These are phyloP conservation scores for Fibroporia radiculosa DNA, from an alignment of 768 basidiomycete species.

Conservation along the genomic window DNA sequence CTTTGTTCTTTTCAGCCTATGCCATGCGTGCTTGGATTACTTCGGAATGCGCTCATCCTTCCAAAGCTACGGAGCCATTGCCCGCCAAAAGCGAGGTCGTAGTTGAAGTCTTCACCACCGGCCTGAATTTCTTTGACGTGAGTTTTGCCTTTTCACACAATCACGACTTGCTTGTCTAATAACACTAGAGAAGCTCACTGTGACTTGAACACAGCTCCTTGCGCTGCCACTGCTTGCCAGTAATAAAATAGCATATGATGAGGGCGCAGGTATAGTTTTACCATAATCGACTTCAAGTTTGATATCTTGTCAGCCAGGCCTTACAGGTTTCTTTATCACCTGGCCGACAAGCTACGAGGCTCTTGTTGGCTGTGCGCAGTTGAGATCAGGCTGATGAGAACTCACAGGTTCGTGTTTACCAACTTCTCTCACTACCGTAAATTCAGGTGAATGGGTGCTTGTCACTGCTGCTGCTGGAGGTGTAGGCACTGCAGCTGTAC, in stretches of 20 bases:
- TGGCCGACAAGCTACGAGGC: slow-evolving; percentile 95
- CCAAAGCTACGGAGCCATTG: slow-evolving; percentile 34
- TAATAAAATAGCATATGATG: slow-evolving; percentile 66
- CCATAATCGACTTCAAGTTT: background rate
- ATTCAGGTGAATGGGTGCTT: slow-evolving; percentile 79
- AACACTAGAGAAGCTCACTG: slow-evolving; percentile 77
- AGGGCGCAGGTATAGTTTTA: slow-evolving; percentile 63
- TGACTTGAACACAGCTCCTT: slow-evolving; percentile 40
- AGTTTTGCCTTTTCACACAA: slow-evolving; percentile 4
- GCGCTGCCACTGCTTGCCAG: too few relatives aligned
- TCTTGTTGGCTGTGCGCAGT: slow-evolving; percentile 73
- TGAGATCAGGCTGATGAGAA: slow-evolving; percentile 61
- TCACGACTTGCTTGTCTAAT: slow-evolving; percentile 30
- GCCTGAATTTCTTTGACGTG: slow-evolving; percentile 43
- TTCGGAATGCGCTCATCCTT: slow-evolving; percentile 48
- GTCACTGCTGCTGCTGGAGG: slow-evolving; percentile 96
- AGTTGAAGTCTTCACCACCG: slow-evolving; percentile 45
- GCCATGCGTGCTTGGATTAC: slow-evolving; percentile 77
- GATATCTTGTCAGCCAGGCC: background rate
- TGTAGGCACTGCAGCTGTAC: slow-evolving; percentile 87
- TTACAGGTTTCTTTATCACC: slow-evolving; percentile 64
- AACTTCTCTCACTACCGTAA: slow-evolving; percentile 21
- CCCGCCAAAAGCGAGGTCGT: slow-evolving; percentile 33
- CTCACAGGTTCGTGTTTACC: too few relatives aligned
- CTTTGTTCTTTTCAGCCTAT: background rate